Evolutionary conservation across 2,329 filamentous ascomycete genomes (phyloP), one percentile per base, ranked within the genome.

Genomic region (Pseudogymnoascus destructans): DNA sequence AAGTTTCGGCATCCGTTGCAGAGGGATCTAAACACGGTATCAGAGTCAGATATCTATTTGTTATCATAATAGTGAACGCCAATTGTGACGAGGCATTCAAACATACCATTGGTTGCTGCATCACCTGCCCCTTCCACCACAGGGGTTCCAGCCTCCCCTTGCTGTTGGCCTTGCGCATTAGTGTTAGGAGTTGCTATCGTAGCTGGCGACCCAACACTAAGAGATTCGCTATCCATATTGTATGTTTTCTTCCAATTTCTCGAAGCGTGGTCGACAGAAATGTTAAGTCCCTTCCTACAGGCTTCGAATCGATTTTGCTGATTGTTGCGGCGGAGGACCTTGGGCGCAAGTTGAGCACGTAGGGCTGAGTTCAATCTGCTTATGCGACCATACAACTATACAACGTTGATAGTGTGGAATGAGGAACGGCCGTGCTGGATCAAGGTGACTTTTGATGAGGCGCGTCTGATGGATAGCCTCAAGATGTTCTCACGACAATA

Each of bases 151-250:
- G 68, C 63, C 27, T 80, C 76, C 19, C 71, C 69, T 61, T 77
- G 75, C 36, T 79, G 70, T 58, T 77, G 75, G 8, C 78, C 76
- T 63, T 82, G 79, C 60, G 80, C 75, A 66, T 81, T 83, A 67
- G 74, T 77, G 61, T 74, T 73, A 36, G 80, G 80, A 52, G 80
- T 81, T 63, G 74, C 75, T 65, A 73, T 78, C 66, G 78, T 78
- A 63, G 73, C 75, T 55, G 80, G 77, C 62, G 80, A 82, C 69
- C 75, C 80, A 65, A 79, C 82, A 64, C 72, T 79, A 65, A 75
- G 71, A 61, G 77, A 74, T 63, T 75, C 73, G 62, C 80, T 80
- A 61, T 84, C 81, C 81, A 85, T 85, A 58, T 68, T 73, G 57
- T n/a, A 62, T 60, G 27, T 23, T 23, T 17, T 59, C 27, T 59